phyloP scores from a whole-genome alignment of 73 alveolate genomes.

The Loxodes magnus region DNA sequence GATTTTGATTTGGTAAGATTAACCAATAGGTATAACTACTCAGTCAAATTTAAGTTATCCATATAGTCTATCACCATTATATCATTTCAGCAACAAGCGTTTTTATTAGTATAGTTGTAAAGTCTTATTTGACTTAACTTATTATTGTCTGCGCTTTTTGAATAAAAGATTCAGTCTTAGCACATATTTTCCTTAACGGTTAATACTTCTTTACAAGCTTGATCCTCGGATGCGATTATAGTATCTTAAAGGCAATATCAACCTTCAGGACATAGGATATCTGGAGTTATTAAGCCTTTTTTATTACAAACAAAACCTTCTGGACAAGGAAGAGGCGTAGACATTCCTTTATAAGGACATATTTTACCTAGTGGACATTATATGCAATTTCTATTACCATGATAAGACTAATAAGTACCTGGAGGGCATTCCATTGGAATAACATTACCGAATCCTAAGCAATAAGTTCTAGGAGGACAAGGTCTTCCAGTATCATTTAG shows the following conservation, averaged over 20 bases:
- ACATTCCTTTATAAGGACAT: slow-evolving; percentile 60
- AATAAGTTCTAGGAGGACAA: slow-evolving; percentile 73
- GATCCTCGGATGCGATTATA: slow-evolving; percentile 31
- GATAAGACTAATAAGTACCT: slow-evolving; percentile 55
- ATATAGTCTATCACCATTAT: too few relatives aligned
- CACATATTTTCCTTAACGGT: too few relatives aligned
- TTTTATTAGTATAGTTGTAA: too few relatives aligned
- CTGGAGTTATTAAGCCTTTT: slow-evolving; percentile 51
- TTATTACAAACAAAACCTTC: slow-evolving; percentile 54
- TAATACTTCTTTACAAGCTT: too few relatives aligned
- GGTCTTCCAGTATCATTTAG: slow-evolving; percentile 31
- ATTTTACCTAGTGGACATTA: slow-evolving; percentile 56
- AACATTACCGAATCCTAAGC: slow-evolving; percentile 64
- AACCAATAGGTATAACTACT: too few relatives aligned
- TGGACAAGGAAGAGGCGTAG: slow-evolving; percentile 54
- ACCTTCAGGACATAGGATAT: slow-evolving; percentile 50
- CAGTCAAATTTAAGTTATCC: too few relatives aligned
- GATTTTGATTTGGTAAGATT: too few relatives aligned
- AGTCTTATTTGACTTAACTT: too few relatives aligned
- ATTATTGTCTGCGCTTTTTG: too few relatives aligned
- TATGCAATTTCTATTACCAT: slow-evolving; percentile 59
- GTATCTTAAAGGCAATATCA: slow-evolving; percentile 54
- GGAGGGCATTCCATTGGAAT: slow-evolving; percentile 45
- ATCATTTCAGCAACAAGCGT: too few relatives aligned
- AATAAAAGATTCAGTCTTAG: too few relatives aligned